Conservation (phyloP, 305 asterid species). For the Salvia sclarea region DNA sequence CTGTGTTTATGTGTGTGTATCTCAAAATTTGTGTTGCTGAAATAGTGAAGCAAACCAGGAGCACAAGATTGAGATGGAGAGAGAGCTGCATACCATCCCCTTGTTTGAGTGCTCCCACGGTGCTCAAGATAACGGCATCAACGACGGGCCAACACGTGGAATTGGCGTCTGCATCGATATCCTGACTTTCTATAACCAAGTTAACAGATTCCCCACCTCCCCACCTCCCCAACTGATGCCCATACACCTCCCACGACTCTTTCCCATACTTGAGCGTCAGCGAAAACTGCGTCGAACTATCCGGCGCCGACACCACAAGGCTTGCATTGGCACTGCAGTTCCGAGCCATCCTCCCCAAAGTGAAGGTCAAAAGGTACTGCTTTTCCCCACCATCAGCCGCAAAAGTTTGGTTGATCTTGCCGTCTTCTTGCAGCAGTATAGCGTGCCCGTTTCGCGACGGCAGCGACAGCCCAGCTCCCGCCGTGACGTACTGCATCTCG, state of each 20-base stretch:
- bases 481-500: conserved; percentile 39
- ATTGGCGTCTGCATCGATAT: conserved; percentile 40
- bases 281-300: conserved; percentile 46
- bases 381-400: conserved; percentile 39
- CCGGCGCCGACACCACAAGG: conserved; percentile 63
- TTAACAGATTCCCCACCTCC: conserved; percentile 51
- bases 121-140: conserved; percentile 43
- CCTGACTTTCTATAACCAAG: conserved; percentile 51
- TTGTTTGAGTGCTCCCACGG: conserved; percentile 34
- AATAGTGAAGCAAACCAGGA: conserved; percentile 1
- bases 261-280: conserved; percentile 38
- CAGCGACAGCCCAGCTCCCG: conserved; percentile 34
- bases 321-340: conserved; percentile 50
- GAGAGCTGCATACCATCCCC: conserved; percentile 33
- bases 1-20: background rate
- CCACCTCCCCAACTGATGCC: conserved; percentile 56
- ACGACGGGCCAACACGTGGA: conserved; percentile 67
- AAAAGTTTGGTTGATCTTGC: conserved; percentile 65
- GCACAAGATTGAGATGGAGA: background rate
- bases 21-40: background rate
- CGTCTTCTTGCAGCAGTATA: conserved; percentile 51
- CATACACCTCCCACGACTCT: conserved; percentile 54
- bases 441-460: conserved; percentile 49
- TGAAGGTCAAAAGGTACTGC: conserved; percentile 52
- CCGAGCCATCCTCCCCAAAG: conserved; percentile 37